Evolutionary conservation across 495 filamentous ascomycete genomes (phyloP), one percentile per base, ranked within the genome.

Genomic region (Penicillium chermesinum): DNA sequence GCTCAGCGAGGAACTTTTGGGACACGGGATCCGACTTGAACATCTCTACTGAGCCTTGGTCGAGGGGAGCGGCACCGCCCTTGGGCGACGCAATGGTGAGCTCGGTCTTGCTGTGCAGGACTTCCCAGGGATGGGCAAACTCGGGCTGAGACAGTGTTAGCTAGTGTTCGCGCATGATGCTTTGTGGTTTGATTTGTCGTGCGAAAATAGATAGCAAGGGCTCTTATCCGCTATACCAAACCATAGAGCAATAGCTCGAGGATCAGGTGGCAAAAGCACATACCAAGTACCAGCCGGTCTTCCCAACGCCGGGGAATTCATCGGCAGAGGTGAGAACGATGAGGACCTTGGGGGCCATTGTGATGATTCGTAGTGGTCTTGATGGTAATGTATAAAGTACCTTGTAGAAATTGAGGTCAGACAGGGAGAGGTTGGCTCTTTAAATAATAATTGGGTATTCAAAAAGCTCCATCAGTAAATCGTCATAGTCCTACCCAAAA

Each of bases 251-350:
- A n/a, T n/a, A n/a, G n/a, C n/a, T n/a, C n/a, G n/a, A n/a, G n/a
- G n/a, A n/a, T n/a, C 17, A 42, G 25, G 34, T 35, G 39, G 22
- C 36, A 5, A 37, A 32, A 25, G 27, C 41, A 54, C 62, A 25
- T 59, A 84, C 82, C 52, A 88, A 63, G 48, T 77, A 88, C 84
- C 83, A 87, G 35, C 85, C 85, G 0, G 83, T 86, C 5, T 72
- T 72, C 22, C 71, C 71, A 9, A 72, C 74, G 40, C 71, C 52
- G 20, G 73, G 76, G 38, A 84, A 69, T 53, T 77, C 60, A 47
- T 61, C 67, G 53, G 80, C 70, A 27, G 84, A 87, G 35, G 81
- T 85, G 30, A 88, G 76, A 38, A 88, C 79, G 67, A 87, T 69
- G 55, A 89, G 80, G 40, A 87, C 66, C 54, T 85, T 84, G 36